phyloP scores from a whole-genome alignment of 2,329 filamentous ascomycete genomes.

The Cordyceps pruinosa region DNA sequence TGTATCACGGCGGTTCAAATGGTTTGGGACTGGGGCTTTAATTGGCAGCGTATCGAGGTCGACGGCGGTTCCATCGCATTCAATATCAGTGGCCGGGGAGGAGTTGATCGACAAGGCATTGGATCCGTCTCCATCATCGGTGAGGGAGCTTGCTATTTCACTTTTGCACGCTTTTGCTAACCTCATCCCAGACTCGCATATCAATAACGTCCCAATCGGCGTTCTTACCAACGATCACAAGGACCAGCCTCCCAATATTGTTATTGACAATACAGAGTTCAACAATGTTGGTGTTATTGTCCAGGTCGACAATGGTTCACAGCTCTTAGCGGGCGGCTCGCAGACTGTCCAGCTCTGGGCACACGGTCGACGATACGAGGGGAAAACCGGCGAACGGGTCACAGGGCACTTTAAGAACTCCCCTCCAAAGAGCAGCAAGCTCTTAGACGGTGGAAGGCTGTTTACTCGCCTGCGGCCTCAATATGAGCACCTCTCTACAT shows the following conservation, averaged over 20 bases:
- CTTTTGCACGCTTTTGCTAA: no score
- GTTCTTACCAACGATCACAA: constrained; percentile 48
- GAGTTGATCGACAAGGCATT: constrained; percentile 43
- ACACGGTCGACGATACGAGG: no score
- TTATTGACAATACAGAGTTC: neutral
- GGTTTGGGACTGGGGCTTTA: constrained; percentile 64
- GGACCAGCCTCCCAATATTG: neutral
- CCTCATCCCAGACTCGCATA: no score
- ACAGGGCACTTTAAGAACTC: constrained; percentile 7
- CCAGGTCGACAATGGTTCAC: constrained; percentile 37
- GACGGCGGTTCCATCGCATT: constrained; percentile 55
- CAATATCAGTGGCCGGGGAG: constrained; percentile 46
- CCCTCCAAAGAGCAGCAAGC: no score
- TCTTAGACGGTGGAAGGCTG: constrained; percentile 15
- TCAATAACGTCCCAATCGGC: constrained; percentile 39
- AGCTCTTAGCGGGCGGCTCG: no score
- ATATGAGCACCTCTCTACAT: constrained; percentile 21
- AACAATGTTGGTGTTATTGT: constrained; percentile 53
- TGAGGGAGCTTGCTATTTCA: no score
- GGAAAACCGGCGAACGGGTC: no score
- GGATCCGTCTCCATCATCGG: constrained; percentile 32
- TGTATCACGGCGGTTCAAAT: constrained; percentile 57
- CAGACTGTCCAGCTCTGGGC: no score
- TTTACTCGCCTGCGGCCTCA: constrained; percentile 26
- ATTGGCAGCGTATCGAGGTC: constrained; percentile 50